Base-by-base conservation (phyloP, 2,329 filamentous ascomycete genomes). In the Xylariaceae sp. region DNA sequence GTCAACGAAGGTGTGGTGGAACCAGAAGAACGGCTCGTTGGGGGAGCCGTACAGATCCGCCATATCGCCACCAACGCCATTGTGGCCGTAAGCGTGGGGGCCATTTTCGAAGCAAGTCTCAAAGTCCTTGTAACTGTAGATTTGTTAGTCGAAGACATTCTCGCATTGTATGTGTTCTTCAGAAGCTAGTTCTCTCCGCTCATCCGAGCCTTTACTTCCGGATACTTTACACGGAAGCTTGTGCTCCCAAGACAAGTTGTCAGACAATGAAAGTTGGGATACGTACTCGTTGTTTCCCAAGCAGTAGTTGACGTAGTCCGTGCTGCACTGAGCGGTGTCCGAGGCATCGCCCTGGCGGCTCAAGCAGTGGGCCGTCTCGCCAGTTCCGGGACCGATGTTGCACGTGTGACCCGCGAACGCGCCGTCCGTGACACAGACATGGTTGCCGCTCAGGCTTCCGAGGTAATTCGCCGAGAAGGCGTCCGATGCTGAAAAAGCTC, bases 11-110 rank as follows among this genome's bases (percentile, higher is more conserved):
- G 54, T 30, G 48, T 62, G 60, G 54, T 62, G 60, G 56, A 62
- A 55, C 53, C 59, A 62, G 53, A 63, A 63, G 15, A 45, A 32
- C 6, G 58, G 60, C 51, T 63, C 60, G 18, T 54, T 50, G 9
- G 55, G 56, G 1, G 58, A 60, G 17, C 52, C 52, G 36, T 55
- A 53, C 13, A 55, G 50, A 34, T 62, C 60, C 7, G 57, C 49
- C 60, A 63, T 63, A 37, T 57, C 49, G 34, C 52, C 53, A 22
- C 60, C 60, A 3, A 62, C 38, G 34, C 59, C 57, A 54, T 62
- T 62, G 54, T 63, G 60, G 43, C 59, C 58, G 31, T 60, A 54
- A 3, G 56, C 60, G 50, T 63, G 60, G 49, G 51, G 59, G 24
- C 58, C 45, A 22, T 40, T 40, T 32, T 50, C 48, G 15, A 50